A percentile compares a stretch with the other conserved stretches of the same genome.
phyloP scores from a whole-genome alignment of 2,329 filamentous ascomycete species.

The Zymoseptoria brevis region DNA sequence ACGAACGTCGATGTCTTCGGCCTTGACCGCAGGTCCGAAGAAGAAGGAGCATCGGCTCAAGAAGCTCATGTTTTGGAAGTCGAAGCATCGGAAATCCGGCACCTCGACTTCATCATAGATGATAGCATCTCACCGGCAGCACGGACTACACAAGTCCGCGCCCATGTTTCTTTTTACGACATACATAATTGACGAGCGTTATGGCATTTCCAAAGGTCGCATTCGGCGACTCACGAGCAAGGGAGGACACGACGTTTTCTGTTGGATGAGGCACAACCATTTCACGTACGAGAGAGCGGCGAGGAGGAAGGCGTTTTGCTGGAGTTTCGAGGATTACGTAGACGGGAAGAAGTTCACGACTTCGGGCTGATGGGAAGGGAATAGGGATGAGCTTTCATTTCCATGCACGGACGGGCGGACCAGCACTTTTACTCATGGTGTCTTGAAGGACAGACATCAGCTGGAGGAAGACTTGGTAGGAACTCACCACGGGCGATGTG shows the following conservation, averaged over 20 bases:
- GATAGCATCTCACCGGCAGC: background rate
- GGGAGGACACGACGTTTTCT: conserved; percentile 1
- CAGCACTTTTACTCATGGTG: background rate
- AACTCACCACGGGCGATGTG: background rate
- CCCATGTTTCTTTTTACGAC: background rate
- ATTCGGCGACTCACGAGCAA: background rate
- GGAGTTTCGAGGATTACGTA: background rate
- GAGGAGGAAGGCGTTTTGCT: background rate
- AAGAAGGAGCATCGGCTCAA: conserved; percentile 65
- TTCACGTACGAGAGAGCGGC: background rate
- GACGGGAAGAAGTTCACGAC: background rate
- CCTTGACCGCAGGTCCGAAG: conserved; percentile 54
- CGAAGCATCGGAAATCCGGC: conserved; percentile 33
- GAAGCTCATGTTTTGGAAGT: conserved; percentile 73
- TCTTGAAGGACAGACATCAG: background rate
- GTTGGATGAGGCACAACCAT: background rate
- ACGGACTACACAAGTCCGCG: background rate
- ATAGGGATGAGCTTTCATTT: background rate
- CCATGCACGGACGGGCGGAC: background rate
- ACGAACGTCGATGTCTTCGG: conserved; percentile 35
- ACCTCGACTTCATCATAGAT: conserved; percentile 12
- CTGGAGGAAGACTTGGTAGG: background rate
- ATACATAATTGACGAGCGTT: background rate
- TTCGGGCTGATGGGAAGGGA: background rate
- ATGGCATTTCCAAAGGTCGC: background rate